Percentiles rank a stretch among this genome's conserved stretches.
Evolutionary conservation across 768 basidiomycete species (phyloP).

Genomic region (Rhizopogon roseolus): DNA sequence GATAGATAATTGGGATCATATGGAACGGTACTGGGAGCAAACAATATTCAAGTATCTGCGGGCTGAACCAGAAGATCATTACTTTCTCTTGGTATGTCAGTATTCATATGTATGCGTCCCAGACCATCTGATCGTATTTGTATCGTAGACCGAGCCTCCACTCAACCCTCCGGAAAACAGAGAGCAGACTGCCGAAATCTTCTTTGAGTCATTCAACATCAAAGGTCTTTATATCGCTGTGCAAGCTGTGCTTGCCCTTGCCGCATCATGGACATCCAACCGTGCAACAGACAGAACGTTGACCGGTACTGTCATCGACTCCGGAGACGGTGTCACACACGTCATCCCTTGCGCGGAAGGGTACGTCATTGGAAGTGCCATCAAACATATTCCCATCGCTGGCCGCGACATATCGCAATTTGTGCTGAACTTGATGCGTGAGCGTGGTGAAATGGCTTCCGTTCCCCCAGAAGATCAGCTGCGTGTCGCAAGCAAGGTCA

Average conservation of each 20-base stretch:
- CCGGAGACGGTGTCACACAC: conserved; percentile 98
- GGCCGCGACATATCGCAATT: conserved; percentile 97
- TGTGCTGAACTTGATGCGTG: conserved; percentile 91
- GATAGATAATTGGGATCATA: conserved; percentile 98
- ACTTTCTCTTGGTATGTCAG: conserved; percentile 85
- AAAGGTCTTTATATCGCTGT: conserved; percentile 98
- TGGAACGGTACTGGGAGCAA: conserved; percentile 99
- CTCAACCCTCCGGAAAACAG: conserved; percentile 98
- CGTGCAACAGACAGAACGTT: conserved; percentile 86
- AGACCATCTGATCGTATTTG: background rate
- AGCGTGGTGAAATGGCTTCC: conserved; percentile 85
- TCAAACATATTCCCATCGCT: conserved; percentile 98
- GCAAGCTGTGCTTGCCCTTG: conserved; percentile 96
- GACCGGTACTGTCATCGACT: conserved; percentile 97
- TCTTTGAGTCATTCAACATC: conserved; percentile 99
- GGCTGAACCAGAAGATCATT: conserved; percentile 98
- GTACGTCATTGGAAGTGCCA: conserved; percentile 97
- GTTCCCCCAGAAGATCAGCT: conserved; percentile 96
- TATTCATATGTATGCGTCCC: background rate
- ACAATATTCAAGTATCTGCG: conserved; percentile 99
- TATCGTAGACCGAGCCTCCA: conserved; percentile 89
- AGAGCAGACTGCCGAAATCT: conserved; percentile 98
- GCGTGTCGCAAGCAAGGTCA: conserved; percentile 87
- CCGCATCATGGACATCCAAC: conserved; percentile 94
- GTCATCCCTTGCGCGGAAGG: conserved; percentile 96